A percentile compares a stretch with the other conserved stretches of the same genome.
Evolutionary conservation across 108 stramenopile species (phyloP).

Genomic region (Nitzschia sp.): DNA sequence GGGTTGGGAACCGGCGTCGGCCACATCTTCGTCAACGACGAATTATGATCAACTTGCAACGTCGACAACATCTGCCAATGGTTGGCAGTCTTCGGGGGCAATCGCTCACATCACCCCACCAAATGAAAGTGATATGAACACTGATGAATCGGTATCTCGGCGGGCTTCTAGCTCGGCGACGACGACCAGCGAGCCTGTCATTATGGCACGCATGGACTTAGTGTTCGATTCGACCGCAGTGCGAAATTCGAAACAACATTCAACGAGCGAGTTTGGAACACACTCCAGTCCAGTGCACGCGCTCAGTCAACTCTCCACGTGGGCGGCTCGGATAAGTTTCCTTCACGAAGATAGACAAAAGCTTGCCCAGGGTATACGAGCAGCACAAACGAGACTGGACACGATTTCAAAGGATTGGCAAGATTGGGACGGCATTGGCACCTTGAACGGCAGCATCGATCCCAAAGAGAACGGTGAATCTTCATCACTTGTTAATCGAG

Average conservation of each 20-base stretch:
- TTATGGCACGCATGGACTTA: constrained; percentile 64
- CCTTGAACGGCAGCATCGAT: background rate
- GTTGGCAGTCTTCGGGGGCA: too few relatives aligned
- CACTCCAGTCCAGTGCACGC: constrained; percentile 44
- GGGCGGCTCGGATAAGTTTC: constrained; percentile 46
- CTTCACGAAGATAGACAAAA: constrained; percentile 62
- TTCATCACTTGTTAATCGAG: too few relatives aligned
- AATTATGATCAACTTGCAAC: too few relatives aligned
- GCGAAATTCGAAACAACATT: constrained; percentile 10
- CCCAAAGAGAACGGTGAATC: background rate
- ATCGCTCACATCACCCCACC: background rate
- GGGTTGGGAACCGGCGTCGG: too few relatives aligned
- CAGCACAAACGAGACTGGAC: constrained; percentile 47
- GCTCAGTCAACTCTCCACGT: constrained; percentile 43
- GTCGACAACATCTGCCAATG: background rate
- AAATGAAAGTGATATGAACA: constrained; percentile 21
- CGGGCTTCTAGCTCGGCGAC: background rate
- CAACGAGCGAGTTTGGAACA: constrained; percentile 4
- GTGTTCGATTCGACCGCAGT: constrained; percentile 34
- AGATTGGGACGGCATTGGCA: constrained; percentile 63
- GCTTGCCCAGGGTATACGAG: constrained; percentile 43
- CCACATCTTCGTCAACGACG: too few relatives aligned
- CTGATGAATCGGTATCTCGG: constrained; percentile 15
- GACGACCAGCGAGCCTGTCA: constrained; percentile 22
- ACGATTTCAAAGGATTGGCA: constrained; percentile 30